Conservation (phyloP, 345 rosid species). For the Rhodamnia argentea region DNA sequence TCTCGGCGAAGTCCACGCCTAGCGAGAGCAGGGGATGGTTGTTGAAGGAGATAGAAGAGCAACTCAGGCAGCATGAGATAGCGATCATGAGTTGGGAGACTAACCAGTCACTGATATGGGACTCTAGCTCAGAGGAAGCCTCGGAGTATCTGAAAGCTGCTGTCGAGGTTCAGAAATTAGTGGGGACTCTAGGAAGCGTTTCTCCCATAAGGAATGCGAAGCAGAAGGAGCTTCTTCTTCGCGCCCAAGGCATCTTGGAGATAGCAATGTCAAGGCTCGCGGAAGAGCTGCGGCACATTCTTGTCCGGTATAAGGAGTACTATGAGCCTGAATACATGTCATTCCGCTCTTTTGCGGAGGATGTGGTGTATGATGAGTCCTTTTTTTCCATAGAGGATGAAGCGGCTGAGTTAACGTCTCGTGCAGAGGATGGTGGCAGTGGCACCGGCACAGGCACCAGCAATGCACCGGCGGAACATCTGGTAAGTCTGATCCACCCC, state of each 20-base stretch:
- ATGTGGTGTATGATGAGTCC: slow-evolving; percentile 41
- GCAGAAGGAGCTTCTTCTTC: slow-evolving; percentile 35
- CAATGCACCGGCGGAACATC: slow-evolving; percentile 8
- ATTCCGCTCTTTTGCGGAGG: slow-evolving; percentile 24
- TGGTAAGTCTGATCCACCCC: slow-evolving; percentile 42
- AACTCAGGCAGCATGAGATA: slow-evolving; percentile 30
- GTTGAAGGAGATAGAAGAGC: slow-evolving; percentile 28
- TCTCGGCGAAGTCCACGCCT: slow-evolving; percentile 28
- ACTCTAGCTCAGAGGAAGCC: slow-evolving; percentile 28
- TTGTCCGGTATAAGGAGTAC: slow-evolving; percentile 25
- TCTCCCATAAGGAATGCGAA: slow-evolving; percentile 15
- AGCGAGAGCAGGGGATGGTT: slow-evolving; percentile 17
- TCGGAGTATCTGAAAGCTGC: slow-evolving; percentile 45
- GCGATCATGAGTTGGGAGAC: slow-evolving; percentile 43
- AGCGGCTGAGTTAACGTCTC: slow-evolving; percentile 16
- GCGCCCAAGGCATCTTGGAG: slow-evolving; percentile 37
- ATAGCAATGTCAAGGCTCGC: slow-evolving; percentile 72
- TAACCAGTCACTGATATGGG: slow-evolving; percentile 36
- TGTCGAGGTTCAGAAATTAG: slow-evolving; percentile 28
- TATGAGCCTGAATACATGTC: slow-evolving; percentile 25
- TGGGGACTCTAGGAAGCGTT: slow-evolving; percentile 16
- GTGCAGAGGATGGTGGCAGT: background rate
- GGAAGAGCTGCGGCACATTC: slow-evolving; percentile 54
- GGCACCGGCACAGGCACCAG: background rate
- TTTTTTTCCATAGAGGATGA: slow-evolving; percentile 50